A percentile compares a stretch with the other conserved stretches of the same genome.
Conservation (phyloP, 441 rosid genomes). For the Erodium texanum region DNA sequence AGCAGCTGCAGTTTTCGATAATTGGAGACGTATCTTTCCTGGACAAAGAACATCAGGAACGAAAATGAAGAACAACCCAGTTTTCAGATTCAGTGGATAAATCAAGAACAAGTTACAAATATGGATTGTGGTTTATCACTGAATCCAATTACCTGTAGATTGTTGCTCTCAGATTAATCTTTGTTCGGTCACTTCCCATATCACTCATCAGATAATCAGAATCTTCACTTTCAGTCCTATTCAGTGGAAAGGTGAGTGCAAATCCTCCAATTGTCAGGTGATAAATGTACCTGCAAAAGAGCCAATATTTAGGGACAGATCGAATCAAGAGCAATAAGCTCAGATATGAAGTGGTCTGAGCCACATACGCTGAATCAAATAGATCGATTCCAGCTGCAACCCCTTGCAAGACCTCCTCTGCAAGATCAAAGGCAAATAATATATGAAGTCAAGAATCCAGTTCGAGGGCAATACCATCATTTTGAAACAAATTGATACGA, state of each 20-base stretch:
- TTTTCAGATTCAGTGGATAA: no score
- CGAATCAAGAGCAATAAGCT: not conserved
- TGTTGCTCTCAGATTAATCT: constrained; percentile 57
- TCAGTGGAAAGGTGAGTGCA: constrained; percentile 53
- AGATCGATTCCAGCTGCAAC: constrained; percentile 67
- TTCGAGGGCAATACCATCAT: no score
- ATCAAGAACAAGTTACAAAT: no score
- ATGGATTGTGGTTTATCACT: no score
- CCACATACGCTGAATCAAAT: constrained; percentile 49
- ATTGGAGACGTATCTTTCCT: constrained; percentile 55
- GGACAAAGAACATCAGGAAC: constrained; percentile 13
- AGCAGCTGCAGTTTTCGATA: constrained; percentile 47
- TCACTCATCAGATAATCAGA: constrained; percentile 19
- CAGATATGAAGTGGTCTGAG: constrained; percentile 6
- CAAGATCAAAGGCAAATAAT: constrained; percentile 16
- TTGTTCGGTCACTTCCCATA: constrained; percentile 32
- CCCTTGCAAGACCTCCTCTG: constrained; percentile 74
- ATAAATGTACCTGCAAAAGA: constrained; percentile 46
- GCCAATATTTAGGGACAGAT: constrained; percentile 2
- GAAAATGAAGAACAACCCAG: not conserved
- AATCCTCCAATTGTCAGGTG: constrained; percentile 60
- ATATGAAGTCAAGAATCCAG: not conserved
- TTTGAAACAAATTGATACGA: no score
- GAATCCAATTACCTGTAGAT: constrained; percentile 56
- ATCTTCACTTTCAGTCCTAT: constrained; percentile 16